A percentile compares a stretch with the other conserved stretches of the same genome.
These are phyloP conservation scores for Marasmius tenuissimus DNA, from an alignment of 1,284 basidiomycete species.

Conservation along the genomic window DNA sequence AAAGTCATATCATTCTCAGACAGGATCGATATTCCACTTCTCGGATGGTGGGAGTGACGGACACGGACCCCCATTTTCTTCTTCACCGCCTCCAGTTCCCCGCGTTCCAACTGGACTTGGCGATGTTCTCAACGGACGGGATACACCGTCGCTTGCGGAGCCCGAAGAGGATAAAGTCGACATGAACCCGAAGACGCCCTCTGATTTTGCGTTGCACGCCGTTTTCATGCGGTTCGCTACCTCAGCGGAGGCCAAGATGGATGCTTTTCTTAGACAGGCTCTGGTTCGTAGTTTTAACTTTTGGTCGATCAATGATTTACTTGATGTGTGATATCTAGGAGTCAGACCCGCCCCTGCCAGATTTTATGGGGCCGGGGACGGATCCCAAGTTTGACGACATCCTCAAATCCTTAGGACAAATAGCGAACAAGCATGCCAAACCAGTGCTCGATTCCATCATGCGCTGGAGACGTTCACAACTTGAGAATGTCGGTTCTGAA, in stretches of 20 bases:
- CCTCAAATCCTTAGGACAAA: constrained; percentile 81
- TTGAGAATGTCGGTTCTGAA: constrained; percentile 60
- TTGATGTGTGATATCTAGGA: constrained; percentile 43
- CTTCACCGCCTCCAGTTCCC: constrained; percentile 75
- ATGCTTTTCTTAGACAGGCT: constrained; percentile 66
- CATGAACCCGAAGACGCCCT: constrained; percentile 75
- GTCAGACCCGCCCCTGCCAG: constrained; percentile 62
- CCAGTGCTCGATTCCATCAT: constrained; percentile 86
- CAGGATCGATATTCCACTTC: constrained; percentile 66
- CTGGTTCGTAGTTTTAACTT: constrained; percentile 47
- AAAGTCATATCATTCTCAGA: constrained; percentile 73
- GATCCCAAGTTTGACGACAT: constrained; percentile 82
- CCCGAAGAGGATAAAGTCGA: constrained; percentile 64
- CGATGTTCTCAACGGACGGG: constrained; percentile 38
- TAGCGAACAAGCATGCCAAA: constrained; percentile 83
- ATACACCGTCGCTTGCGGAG: constrained; percentile 46
- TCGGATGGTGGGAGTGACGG: constrained; percentile 75
- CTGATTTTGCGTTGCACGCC: constrained; percentile 84
- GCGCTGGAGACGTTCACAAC: constrained; percentile 83
- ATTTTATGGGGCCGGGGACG: constrained; percentile 68
- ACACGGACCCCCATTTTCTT: constrained; percentile 42
- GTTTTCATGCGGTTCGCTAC: constrained; percentile 85
- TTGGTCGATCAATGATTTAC: not conserved
- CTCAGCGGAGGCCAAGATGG: constrained; percentile 76
- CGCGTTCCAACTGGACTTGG: constrained; percentile 65